These are phyloP conservation scores for Barbatosphaeria neglecta DNA, from an alignment of 495 filamentous ascomycete genomes.

Conservation along the genomic window DNA sequence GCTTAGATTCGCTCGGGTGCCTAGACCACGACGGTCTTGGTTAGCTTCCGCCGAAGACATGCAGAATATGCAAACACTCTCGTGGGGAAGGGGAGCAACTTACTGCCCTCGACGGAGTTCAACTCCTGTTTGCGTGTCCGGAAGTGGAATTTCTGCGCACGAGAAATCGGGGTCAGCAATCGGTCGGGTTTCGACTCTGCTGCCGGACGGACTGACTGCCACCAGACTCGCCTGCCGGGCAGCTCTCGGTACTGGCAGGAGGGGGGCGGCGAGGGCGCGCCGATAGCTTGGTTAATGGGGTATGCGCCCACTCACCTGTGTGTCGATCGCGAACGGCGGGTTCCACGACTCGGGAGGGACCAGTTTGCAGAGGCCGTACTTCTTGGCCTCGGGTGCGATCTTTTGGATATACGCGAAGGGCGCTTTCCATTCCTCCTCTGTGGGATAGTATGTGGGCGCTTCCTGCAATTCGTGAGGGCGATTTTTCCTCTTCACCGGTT, in stretches of 20 bases:
- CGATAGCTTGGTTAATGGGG: background rate
- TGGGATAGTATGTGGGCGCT: constrained; percentile 84
- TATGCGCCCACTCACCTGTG: constrained; percentile 55
- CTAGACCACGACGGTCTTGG: constrained; percentile 31
- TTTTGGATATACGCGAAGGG: constrained; percentile 86
- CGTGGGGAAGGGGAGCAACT: constrained; percentile 30
- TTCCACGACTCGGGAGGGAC: constrained; percentile 92
- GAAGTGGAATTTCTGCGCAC: constrained; percentile 90
- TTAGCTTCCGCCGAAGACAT: background rate
- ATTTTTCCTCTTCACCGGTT: constrained; percentile 59
- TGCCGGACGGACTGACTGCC: too few relatives aligned
- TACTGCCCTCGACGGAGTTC: constrained; percentile 97
- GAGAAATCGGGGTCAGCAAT: constrained; percentile 4
- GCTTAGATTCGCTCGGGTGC: constrained; percentile 87
- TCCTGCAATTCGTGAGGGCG: constrained; percentile 78
- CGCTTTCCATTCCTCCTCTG: constrained; percentile 87
- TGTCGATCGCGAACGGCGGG: constrained; percentile 90
- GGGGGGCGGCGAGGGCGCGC: background rate
- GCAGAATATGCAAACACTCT: background rate
- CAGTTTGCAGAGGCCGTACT: constrained; percentile 90
- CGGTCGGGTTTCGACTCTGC: background rate
- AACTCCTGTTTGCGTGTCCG: constrained; percentile 92
- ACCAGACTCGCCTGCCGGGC: too few relatives aligned
- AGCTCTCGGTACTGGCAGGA: too few relatives aligned
- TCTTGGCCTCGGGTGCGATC: constrained; percentile 68